A percentile compares a stretch with the other conserved stretches of the same genome.
These are phyloP conservation scores for Amaranthus hypochondriacus DNA, from an alignment of 148 eudicot genomes.

Conservation along the genomic window DNA sequence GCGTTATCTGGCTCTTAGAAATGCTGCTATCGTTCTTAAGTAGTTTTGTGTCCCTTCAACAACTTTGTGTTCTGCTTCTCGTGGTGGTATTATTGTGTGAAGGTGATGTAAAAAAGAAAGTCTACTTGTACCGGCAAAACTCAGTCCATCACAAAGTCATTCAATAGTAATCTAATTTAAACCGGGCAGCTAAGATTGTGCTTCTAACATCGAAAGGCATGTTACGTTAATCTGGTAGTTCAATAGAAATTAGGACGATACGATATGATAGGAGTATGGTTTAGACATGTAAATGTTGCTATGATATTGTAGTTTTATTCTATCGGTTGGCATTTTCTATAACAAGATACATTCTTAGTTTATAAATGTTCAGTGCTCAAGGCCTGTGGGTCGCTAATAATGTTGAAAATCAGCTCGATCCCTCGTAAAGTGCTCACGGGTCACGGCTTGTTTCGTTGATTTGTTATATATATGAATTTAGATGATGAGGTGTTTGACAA, in stretches of 20 bases:
- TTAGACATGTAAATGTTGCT: background rate
- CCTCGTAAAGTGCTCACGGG: too few relatives aligned
- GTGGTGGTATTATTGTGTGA: background rate
- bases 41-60: slow-evolving; percentile 17
- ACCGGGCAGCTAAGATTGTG: background rate
- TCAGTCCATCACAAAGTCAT: background rate
- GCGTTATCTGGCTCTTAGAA: slow-evolving; percentile 83
- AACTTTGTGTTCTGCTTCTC: background rate
- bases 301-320: background rate
- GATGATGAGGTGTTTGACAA: too few relatives aligned
- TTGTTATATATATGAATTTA: too few relatives aligned
- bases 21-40: slow-evolving; percentile 81
- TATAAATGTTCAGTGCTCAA: too few relatives aligned
- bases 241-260: too few relatives aligned
- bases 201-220: background rate
- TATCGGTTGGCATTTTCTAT: too few relatives aligned
- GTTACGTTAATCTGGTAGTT: background rate
- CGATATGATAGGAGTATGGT: background rate
- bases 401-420: too few relatives aligned
- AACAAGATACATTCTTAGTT: too few relatives aligned
- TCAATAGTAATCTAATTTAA: background rate
- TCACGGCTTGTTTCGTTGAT: too few relatives aligned
- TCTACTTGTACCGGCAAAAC: background rate
- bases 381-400: too few relatives aligned
- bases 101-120: background rate